Evolutionary conservation across 805 yeast species (phyloP).

Genomic region (Alloascoidea africana): DNA sequence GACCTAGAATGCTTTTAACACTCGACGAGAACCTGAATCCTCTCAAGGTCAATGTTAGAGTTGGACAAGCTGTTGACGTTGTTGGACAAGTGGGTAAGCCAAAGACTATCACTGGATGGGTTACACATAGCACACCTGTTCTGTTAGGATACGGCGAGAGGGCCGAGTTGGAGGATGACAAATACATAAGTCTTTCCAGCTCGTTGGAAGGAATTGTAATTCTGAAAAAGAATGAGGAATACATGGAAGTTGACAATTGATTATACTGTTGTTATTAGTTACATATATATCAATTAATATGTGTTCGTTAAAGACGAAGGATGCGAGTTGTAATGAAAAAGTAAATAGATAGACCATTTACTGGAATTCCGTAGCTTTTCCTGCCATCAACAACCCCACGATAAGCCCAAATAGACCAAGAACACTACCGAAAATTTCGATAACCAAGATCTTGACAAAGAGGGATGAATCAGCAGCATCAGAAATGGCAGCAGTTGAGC

Average conservation of each 20-base stretch:
- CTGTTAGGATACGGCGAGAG: constrained; percentile 86
- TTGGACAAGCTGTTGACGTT: constrained; percentile 97
- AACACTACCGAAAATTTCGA: constrained; percentile 95
- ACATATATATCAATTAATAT: not conserved
- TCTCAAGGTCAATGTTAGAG: constrained; percentile 89
- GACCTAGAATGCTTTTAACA: constrained; percentile 87
- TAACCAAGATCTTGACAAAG: constrained; percentile 89
- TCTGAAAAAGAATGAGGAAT: constrained; percentile 57
- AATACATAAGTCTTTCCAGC: constrained; percentile 68
- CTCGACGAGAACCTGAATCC: constrained; percentile 87
- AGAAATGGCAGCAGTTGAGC: constrained; percentile 95
- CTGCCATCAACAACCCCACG: constrained; percentile 95
- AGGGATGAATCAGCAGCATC: constrained; percentile 95
- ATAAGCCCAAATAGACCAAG: constrained; percentile 91
- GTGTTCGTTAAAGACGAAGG: not conserved
- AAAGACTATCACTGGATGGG: constrained; percentile 98
- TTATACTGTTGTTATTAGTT: not conserved
- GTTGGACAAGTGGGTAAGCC: constrained; percentile 99
- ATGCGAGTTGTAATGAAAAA: too few relatives aligned
- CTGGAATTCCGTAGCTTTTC: constrained; percentile 79
- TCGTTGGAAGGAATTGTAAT: constrained; percentile 90
- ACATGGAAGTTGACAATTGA: constrained; percentile 38
- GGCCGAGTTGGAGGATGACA: constrained; percentile 93
- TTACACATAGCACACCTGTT: constrained; percentile 96
- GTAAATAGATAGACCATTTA: too few relatives aligned